Evolutionary conservation across 2,329 filamentous ascomycete species (phyloP).

Genomic region (Penicillium sp.): DNA sequence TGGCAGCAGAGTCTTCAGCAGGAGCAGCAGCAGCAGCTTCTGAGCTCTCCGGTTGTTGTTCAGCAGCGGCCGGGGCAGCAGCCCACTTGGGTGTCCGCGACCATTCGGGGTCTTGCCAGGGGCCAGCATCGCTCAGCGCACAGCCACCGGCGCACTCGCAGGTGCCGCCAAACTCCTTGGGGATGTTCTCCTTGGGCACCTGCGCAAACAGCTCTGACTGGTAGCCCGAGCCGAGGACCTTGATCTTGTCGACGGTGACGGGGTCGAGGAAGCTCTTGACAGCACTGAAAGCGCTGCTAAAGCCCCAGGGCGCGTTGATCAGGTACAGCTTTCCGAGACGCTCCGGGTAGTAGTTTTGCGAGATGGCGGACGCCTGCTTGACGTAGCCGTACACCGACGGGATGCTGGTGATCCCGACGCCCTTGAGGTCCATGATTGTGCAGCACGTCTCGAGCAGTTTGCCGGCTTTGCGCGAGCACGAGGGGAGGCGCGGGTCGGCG

Average conservation of each 20-base stretch:
- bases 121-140: conserved; percentile 79
- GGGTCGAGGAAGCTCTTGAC: conserved; percentile 95
- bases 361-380: conserved; percentile 77
- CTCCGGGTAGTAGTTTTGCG: conserved; percentile 99
- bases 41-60: conserved; percentile 5
- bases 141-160: conserved; percentile 84
- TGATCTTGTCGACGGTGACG: conserved; percentile 93
- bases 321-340: conserved; percentile 92
- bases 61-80: conserved; percentile 22
- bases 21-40: neutral
- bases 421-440: conserved; percentile 97
- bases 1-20: conserved; percentile 2
- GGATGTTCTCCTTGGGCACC: conserved; percentile 84
- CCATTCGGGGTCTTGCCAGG: conserved; percentile 62
- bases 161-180: conserved; percentile 75
- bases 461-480: conserved; percentile 87
- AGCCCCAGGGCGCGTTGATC: conserved; percentile 97
- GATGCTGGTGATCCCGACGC: conserved; percentile 77
- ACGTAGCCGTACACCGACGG: conserved; percentile 86
- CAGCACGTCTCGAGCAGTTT: conserved; percentile 95
- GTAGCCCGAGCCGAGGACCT: conserved; percentile 78
- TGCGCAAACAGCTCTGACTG: conserved; percentile 79
- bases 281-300: conserved; percentile 77
- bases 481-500: conserved; percentile 85
- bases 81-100: conserved; percentile 43